phyloP scores from a whole-genome alignment of 2,329 filamentous ascomycete genomes.

The Ceratocystiopsis brevicomis region DNA sequence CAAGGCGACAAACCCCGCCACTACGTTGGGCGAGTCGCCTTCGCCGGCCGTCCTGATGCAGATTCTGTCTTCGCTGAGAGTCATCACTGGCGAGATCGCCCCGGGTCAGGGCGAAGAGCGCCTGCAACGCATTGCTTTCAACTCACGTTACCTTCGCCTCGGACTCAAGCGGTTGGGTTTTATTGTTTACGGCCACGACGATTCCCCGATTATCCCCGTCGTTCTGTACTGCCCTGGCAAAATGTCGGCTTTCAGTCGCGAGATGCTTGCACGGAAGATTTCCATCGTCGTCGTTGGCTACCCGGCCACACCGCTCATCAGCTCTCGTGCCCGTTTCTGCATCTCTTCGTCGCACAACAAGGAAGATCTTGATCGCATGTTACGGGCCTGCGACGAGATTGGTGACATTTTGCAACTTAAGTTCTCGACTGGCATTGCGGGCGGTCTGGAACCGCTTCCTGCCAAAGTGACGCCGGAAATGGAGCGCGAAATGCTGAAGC shows the following conservation, averaged over 20 bases:
- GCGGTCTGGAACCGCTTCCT: slow-evolving; percentile 60
- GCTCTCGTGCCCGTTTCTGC: slow-evolving; percentile 87
- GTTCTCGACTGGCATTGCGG: slow-evolving; percentile 89
- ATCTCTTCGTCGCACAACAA: slow-evolving; percentile 94
- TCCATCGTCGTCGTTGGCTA: slow-evolving; percentile 95
- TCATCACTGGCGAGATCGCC: slow-evolving; percentile 73
- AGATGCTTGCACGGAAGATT: slow-evolving; percentile 96
- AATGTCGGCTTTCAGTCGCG: slow-evolving; percentile 94
- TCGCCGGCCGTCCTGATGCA: slow-evolving; percentile 78
- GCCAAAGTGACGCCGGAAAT: slow-evolving; percentile 53
- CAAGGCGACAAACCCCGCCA: slow-evolving; percentile 66
- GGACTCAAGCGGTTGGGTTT: slow-evolving; percentile 91
- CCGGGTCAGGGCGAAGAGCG: slow-evolving; percentile 92
- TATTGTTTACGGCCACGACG: slow-evolving; percentile 93
- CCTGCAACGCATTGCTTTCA: slow-evolving; percentile 89
- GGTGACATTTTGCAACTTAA: slow-evolving; percentile 86
- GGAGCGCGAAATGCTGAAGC: slow-evolving; percentile 48
- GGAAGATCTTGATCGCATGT: slow-evolving; percentile 80
- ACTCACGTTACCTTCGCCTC: slow-evolving; percentile 92
- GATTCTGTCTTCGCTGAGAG: slow-evolving; percentile 67
- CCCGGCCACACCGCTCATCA: slow-evolving; percentile 86
- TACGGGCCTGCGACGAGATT: slow-evolving; percentile 80
- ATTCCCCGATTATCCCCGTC: slow-evolving; percentile 89
- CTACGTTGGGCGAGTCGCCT: slow-evolving; percentile 72
- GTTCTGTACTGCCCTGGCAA: slow-evolving; percentile 97